These are phyloP conservation scores for Lupinus albus DNA, from an alignment of 306 rosid species.

Conservation along the genomic window DNA sequence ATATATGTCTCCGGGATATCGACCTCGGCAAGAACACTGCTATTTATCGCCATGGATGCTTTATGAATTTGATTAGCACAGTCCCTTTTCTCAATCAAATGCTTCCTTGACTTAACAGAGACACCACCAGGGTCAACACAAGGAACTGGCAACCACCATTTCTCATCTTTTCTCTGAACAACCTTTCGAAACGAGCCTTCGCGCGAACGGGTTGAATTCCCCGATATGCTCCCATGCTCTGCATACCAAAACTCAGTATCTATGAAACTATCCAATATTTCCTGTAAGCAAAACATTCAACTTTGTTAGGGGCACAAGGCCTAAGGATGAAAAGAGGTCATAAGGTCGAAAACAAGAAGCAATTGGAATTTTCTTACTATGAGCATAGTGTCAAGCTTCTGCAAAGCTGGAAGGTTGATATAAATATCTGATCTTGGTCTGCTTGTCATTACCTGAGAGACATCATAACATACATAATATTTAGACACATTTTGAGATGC, in stretches of 20 bases:
- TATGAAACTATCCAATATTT: slow-evolving; percentile 76
- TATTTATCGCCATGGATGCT: slow-evolving; percentile 96
- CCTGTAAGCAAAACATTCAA: slow-evolving; percentile 48
- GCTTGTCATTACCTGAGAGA: slow-evolving; percentile 76
- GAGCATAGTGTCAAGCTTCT: slow-evolving; percentile 93
- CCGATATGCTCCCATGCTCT: slow-evolving; percentile 81
- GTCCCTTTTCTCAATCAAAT: slow-evolving; percentile 71
- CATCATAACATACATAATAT: not conserved
- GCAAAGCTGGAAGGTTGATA: slow-evolving; percentile 85
- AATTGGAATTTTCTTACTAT: slow-evolving; percentile 53
- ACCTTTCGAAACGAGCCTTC: slow-evolving; percentile 79
- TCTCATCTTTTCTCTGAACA: slow-evolving; percentile 78
- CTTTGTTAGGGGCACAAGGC: slow-evolving; percentile 21
- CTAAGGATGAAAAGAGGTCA: slow-evolving; percentile 17
- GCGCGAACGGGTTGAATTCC: slow-evolving; percentile 53
- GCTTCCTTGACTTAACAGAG: slow-evolving; percentile 71
- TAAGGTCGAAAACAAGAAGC: slow-evolving; percentile 2
- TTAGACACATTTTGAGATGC: slow-evolving; percentile 19
- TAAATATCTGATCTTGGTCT: slow-evolving; percentile 83
- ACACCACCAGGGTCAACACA: slow-evolving; percentile 76
- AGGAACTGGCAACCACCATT: slow-evolving; percentile 98
- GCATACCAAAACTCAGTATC: slow-evolving; percentile 90
- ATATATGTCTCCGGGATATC: slow-evolving; percentile 79
- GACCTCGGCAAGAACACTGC: slow-evolving; percentile 86
- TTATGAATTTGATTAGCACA: slow-evolving; percentile 88